A percentile compares a stretch with the other conserved stretches of the same genome.
phyloP scores from a whole-genome alignment of 768 basidiomycete genomes.

The Pleurotus platypus region DNA sequence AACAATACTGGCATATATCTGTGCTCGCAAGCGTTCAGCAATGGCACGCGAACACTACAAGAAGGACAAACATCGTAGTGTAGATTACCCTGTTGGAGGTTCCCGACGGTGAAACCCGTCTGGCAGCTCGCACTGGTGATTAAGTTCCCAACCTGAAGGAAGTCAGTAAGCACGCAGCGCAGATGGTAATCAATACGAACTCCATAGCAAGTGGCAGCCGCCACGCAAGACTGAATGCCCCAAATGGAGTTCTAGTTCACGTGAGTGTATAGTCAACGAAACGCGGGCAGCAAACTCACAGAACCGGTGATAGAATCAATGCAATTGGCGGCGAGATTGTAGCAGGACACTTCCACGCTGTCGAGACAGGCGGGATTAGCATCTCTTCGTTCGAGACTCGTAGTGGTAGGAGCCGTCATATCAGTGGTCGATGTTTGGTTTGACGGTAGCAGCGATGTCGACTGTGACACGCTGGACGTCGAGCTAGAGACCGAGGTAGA shows the following conservation, averaged over 20 bases:
- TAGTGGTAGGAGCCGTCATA: no score
- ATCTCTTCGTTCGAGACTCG: no score
- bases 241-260: not conserved
- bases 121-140: not conserved
- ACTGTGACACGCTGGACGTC: not conserved
- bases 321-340: not conserved
- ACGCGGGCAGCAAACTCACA: not conserved
- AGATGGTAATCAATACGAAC: not conserved
- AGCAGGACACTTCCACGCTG: not conserved
- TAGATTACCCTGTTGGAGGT: not conserved
- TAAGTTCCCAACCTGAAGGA: not conserved
- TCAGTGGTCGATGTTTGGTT: no score
- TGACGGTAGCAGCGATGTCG: not conserved
- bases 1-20: not conserved
- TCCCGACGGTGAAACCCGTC: not conserved
- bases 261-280: not conserved
- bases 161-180: not conserved
- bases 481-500: not conserved
- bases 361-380: not conserved
- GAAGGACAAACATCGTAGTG: not conserved
- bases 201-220: not conserved
- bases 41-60: not conserved
- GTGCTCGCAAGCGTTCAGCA: not conserved
- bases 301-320: not conserved
- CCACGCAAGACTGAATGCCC: not conserved